Percentiles rank a stretch among this genome's conserved stretches.
These are phyloP conservation scores for Microglena sp. DNA, from an alignment of 139 green algal species.

Conservation along the genomic window DNA sequence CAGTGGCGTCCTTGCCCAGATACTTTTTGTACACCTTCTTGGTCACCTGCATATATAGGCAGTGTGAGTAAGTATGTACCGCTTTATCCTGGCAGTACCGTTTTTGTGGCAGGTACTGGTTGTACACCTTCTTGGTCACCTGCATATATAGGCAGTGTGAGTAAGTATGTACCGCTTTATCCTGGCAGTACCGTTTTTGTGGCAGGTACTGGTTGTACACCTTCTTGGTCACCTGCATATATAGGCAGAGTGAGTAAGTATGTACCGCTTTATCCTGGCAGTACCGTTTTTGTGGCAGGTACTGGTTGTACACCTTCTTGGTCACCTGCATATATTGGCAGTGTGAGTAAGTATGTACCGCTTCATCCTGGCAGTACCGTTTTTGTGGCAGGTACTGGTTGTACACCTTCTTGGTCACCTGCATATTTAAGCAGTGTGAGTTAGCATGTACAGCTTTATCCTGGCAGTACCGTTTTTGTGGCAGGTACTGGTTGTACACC, in stretches of 20 bases:
- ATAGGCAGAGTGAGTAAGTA: background rate
- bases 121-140: constrained; percentile 16
- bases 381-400: too few species aligned
- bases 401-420: too few species aligned
- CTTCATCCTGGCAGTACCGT: too few species aligned
- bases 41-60: constrained; percentile 9
- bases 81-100: too few species aligned
- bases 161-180: too few species aligned
- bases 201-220: constrained; percentile 9
- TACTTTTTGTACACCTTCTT: constrained; percentile 12
- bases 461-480: too few species aligned
- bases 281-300: too few species aligned
- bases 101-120: background rate
- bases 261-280: too few species aligned
- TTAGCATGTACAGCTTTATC: too few species aligned
- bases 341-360: constrained; percentile 5
- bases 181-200: too few species aligned
- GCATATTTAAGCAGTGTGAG: too few species aligned
- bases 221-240: constrained; percentile 14
- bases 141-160: constrained; percentile 1
- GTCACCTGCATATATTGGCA: constrained; percentile 10
- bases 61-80: constrained; percentile 5
- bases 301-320: constrained; percentile 8
- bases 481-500: too few species aligned
- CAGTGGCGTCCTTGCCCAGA: constrained; percentile 6